phyloP scores from a whole-genome alignment of 75 land plant species.

The Cupressus sempervirens region DNA sequence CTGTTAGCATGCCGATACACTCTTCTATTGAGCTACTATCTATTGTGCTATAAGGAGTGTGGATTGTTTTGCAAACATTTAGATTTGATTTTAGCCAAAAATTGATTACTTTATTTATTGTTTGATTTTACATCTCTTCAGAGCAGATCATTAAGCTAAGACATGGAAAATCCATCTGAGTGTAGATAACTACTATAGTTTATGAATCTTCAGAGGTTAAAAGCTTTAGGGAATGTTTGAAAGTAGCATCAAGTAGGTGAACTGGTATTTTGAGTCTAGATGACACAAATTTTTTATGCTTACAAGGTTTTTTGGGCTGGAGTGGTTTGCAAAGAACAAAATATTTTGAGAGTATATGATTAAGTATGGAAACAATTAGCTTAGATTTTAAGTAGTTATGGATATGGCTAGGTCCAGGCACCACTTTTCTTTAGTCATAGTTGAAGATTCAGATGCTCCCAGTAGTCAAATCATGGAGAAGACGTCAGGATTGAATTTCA shows the following conservation, averaged over 20 bases:
- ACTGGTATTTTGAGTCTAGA: background rate
- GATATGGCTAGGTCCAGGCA: conserved; percentile 13
- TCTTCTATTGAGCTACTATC: background rate
- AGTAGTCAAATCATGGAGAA: background rate
- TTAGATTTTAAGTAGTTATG: conserved; percentile 1
- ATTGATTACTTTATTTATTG: background rate
- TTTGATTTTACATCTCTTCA: conserved; percentile 1
- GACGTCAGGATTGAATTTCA: background rate
- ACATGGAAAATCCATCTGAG: background rate
- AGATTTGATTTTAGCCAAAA: background rate
- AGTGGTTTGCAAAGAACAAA: background rate
- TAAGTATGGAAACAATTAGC: background rate
- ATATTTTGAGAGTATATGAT: background rate
- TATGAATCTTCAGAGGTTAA: background rate
- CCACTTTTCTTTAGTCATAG: background rate
- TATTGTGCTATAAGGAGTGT: background rate
- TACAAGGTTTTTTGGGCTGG: background rate
- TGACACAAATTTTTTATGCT: background rate
- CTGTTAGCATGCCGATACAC: background rate
- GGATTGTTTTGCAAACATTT: background rate
- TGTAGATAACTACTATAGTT: background rate
- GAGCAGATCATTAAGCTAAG: background rate
- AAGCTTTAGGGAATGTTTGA: background rate
- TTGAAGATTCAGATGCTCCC: background rate
- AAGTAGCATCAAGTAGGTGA: background rate